phyloP scores from a whole-genome alignment of 2,329 filamentous ascomycete species.

The Hymenotorrendiella dingleyae region DNA sequence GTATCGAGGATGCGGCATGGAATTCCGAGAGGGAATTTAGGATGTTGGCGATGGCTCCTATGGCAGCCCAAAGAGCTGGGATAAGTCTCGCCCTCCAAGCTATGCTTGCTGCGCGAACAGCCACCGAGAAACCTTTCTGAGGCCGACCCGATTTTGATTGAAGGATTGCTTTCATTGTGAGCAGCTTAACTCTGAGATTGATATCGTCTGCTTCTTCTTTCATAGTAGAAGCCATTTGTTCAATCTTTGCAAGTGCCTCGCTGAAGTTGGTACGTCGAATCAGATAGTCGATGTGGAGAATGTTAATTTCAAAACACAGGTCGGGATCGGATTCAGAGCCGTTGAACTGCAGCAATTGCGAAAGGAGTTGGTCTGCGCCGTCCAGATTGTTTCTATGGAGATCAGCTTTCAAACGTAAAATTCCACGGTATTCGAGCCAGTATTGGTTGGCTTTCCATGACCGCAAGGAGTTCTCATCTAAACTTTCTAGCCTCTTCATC shows the following conservation, averaged over 20 bases:
- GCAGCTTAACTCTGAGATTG: slow-evolving; percentile 52
- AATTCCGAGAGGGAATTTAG: slow-evolving; percentile 57
- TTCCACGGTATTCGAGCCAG: slow-evolving; percentile 59
- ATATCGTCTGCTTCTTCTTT: slow-evolving; percentile 55
- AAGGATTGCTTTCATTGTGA: slow-evolving; percentile 56
- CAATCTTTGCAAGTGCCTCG: slow-evolving; percentile 48
- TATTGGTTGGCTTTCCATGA: slow-evolving; percentile 75
- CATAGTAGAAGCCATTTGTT: slow-evolving; percentile 43
- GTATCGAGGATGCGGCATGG: slow-evolving; percentile 45
- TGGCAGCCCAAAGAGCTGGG: slow-evolving; percentile 54
- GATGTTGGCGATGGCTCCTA: slow-evolving; percentile 50
- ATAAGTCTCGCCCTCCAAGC: slow-evolving; percentile 54
- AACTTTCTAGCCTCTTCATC: slow-evolving; percentile 49
- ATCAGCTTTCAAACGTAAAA: slow-evolving; percentile 59
- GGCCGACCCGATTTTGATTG: slow-evolving; percentile 54
- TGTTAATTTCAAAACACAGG: slow-evolving; percentile 50
- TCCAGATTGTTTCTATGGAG: slow-evolving; percentile 52
- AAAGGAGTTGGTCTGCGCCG: slow-evolving; percentile 50
- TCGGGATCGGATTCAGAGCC: slow-evolving; percentile 48
- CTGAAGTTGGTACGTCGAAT: slow-evolving; percentile 46
- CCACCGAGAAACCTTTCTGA: slow-evolving; percentile 60
- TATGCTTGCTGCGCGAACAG: slow-evolving; percentile 57
- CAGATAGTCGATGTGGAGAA: slow-evolving; percentile 54
- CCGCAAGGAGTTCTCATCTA: slow-evolving; percentile 57
- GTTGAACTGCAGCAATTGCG: slow-evolving; percentile 43